Evolutionary conservation across 768 basidiomycete species (phyloP).

Genomic region (Strobilomyces dryophilus): DNA sequence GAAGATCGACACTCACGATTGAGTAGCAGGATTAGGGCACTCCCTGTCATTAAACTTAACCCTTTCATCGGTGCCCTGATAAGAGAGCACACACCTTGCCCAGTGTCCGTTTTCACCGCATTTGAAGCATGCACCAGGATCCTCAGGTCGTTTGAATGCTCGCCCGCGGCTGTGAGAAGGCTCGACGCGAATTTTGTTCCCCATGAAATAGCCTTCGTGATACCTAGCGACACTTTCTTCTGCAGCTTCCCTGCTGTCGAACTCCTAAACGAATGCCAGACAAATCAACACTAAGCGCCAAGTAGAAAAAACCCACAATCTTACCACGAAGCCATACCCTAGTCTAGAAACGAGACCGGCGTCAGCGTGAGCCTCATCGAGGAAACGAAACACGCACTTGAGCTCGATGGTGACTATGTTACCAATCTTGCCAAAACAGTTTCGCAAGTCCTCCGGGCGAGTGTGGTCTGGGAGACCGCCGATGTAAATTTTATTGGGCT

Average conservation of each 20-base stretch:
- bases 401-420: slow-evolving; percentile 72
- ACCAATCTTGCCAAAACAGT: slow-evolving; percentile 84
- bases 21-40: slow-evolving; percentile 54
- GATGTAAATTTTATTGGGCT: slow-evolving; percentile 93
- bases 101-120: slow-evolving; percentile 86
- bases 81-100: slow-evolving; percentile 59
- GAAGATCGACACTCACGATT: slow-evolving; percentile 40
- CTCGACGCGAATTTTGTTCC: slow-evolving; percentile 88
- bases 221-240: slow-evolving; percentile 87
- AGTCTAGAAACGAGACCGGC: slow-evolving; percentile 42
- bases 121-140: slow-evolving; percentile 85
- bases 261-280: slow-evolving; percentile 52
- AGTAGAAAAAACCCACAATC: slow-evolving; percentile 22
- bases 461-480: slow-evolving; percentile 87
- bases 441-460: slow-evolving; percentile 78
- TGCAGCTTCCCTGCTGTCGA: slow-evolving; percentile 73
- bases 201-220: slow-evolving; percentile 88
- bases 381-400: slow-evolving; percentile 53
- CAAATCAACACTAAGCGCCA: neutral
- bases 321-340: slow-evolving; percentile 88
- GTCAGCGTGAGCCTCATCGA: slow-evolving; percentile 9
- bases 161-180: slow-evolving; percentile 80
- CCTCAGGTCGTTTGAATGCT: slow-evolving; percentile 76
- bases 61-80: neutral
- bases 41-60: slow-evolving; percentile 45